These are phyloP conservation scores for Globisporangium camurandrum DNA, from an alignment of 352 stramenopile species.

Conservation along the genomic window DNA sequence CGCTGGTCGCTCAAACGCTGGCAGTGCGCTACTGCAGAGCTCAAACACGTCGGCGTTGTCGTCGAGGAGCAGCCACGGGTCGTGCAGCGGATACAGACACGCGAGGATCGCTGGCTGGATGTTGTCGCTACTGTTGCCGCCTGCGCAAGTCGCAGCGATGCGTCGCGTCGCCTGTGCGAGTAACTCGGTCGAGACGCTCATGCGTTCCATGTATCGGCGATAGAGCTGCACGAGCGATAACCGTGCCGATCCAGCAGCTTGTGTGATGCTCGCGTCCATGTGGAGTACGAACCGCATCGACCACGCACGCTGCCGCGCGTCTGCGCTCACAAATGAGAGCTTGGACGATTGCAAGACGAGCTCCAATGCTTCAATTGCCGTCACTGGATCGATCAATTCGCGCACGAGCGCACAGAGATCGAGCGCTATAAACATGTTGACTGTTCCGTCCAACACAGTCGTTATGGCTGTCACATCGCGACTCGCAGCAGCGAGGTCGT, in stretches of 20 bases:
- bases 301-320: constrained; percentile 35
- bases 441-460: background rate
- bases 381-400: constrained; percentile 21
- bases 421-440: constrained; percentile 32
- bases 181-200: constrained; percentile 31
- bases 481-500: constrained; percentile 15
- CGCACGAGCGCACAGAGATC: constrained; percentile 42
- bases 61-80: constrained; percentile 19
- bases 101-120: constrained; percentile 27
- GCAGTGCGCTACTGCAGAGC: constrained; percentile 23
- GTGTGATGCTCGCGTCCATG: constrained; percentile 16
- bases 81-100: constrained; percentile 39
- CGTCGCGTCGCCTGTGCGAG: constrained; percentile 16
- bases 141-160: constrained; percentile 12
- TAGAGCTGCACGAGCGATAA: constrained; percentile 24
- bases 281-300: constrained; percentile 38
- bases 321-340: constrained; percentile 19
- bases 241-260: constrained; percentile 5
- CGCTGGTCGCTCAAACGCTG: constrained; percentile 19
- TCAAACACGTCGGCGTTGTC: constrained; percentile 29
- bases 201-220: constrained; percentile 29
- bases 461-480: background rate
- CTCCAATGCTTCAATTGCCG: constrained; percentile 31
- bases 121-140: constrained; percentile 5
- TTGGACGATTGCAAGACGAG: constrained; percentile 25